Evolutionary conservation across 768 basidiomycete genomes (phyloP), one percentile per base, ranked within the genome.

Genomic region (Lentinus brumalis): DNA sequence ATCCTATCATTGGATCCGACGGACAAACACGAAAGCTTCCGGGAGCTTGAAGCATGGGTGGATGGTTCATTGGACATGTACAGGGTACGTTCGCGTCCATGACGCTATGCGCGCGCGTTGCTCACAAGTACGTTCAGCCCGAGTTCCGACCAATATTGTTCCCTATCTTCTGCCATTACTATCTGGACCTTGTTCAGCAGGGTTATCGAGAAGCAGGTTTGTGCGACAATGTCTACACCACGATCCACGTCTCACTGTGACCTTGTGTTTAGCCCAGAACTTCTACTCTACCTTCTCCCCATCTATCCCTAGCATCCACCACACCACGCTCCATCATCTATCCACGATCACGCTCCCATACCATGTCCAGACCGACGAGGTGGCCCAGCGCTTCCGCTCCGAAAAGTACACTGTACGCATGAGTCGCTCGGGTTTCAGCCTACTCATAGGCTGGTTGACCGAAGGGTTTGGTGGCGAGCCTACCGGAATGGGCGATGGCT

Each of bases 131-230:
- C 18, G 16, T 4, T n/a, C 71, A 98, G 91, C 93, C 94, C 56
- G 96, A 99, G 74, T 91, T 99, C 67, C 83, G 91, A 47, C 95
- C 93, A 47, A 89, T 99, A 39, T 76, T 97, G 15, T 97, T 95
- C 70, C 97, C 97, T 3, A 91, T 99, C 63, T 98, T 98, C 71
- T 94, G 92, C 52, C 94, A 99, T 75, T 98, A 98, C 71, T 98
- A 96, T 73, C 81, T 99, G 32, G 96, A 98, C 73, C 83, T 99
- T 51, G 87, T 98, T 50, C 89, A 94, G 67, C 86, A 88, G 53
- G 94, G 93, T 10, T 94, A 92, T 74, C 88, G 91, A 70, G 91
- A 93, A 70, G 91, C 95, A 65, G 96, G 96, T 62, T 26, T 16
- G 56, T 31, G 21, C 3, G 30, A 29, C 30, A 31, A 14, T 12